Evolutionary conservation across 768 basidiomycete species (phyloP).

Genomic region (Mycena crocata): DNA sequence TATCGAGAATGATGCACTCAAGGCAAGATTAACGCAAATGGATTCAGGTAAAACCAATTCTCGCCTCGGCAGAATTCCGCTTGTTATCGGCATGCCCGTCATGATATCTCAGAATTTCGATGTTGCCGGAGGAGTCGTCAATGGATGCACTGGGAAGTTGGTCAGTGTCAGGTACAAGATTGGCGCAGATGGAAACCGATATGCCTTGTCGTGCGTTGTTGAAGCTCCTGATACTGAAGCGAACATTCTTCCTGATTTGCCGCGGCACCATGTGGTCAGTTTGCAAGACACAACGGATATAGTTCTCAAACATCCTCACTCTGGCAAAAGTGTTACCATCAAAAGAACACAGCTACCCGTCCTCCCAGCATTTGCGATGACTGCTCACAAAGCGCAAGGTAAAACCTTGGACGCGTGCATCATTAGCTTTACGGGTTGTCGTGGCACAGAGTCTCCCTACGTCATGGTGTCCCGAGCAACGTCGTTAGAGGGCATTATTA

Average conservation of each 20-base stretch:
- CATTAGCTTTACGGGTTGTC: constrained; percentile 34
- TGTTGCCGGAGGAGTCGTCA: constrained; percentile 39
- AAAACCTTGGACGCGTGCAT: constrained; percentile 34
- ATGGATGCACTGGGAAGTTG: constrained; percentile 37
- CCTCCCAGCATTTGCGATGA: constrained; percentile 42
- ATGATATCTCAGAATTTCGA: constrained; percentile 43
- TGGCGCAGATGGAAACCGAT: constrained; percentile 27
- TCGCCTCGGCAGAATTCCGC: constrained; percentile 34
- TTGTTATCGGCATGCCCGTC: constrained; percentile 47
- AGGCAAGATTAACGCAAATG: not conserved
- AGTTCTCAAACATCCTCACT: not conserved
- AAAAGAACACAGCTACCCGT: constrained; percentile 40
- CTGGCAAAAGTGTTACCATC: not conserved
- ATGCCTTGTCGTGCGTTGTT: constrained; percentile 37
- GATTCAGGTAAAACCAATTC: constrained; percentile 29
- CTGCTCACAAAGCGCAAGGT: constrained; percentile 45
- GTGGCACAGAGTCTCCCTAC: constrained; percentile 38
- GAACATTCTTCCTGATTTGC: constrained; percentile 24
- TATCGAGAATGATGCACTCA: not conserved
- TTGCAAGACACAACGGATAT: constrained; percentile 31
- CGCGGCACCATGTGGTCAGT: constrained; percentile 25
- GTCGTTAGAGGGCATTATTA: not conserved
- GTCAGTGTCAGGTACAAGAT: constrained; percentile 29
- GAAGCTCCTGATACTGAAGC: constrained; percentile 16
- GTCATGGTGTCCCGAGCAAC: constrained; percentile 44